phyloP scores from a whole-genome alignment of 1,284 basidiomycete genomes.

The Hypsizygus ulmarius region DNA sequence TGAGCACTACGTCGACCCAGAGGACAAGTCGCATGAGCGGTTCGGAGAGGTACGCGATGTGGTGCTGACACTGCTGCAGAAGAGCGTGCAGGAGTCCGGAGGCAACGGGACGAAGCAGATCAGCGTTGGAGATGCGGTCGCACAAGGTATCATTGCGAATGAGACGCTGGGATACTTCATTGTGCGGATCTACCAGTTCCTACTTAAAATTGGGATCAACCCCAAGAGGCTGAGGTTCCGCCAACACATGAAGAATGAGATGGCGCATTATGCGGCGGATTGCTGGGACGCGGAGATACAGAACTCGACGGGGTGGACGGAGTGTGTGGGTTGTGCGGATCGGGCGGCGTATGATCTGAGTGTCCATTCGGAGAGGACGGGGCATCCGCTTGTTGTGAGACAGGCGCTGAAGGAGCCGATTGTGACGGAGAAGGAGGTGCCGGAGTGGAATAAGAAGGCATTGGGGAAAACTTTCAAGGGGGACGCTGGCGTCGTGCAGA shows the following conservation, averaged over 20 bases:
- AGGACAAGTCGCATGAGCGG: constrained; percentile 84
- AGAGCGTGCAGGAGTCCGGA: constrained; percentile 80
- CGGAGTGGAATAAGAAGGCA: constrained; percentile 85
- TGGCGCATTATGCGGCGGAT: constrained; percentile 99
- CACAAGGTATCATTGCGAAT: constrained; percentile 87
- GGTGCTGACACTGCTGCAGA: constrained; percentile 77
- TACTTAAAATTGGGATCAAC: constrained; percentile 92
- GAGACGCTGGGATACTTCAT: constrained; percentile 98
- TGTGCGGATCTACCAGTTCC: constrained; percentile 89
- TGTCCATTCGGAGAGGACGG: constrained; percentile 62
- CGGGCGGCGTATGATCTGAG: constrained; percentile 91
- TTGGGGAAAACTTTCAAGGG: constrained; percentile 91
- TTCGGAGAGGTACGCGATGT: constrained; percentile 84
- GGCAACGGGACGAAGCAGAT: constrained; percentile 65
- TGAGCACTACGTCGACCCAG: constrained; percentile 97
- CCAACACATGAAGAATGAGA: constrained; percentile 94
- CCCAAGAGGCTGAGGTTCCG: constrained; percentile 86
- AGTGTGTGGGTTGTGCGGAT: constrained; percentile 99
- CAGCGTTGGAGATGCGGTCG: constrained; percentile 89
- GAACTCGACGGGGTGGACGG: constrained; percentile 95
- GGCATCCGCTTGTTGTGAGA: constrained; percentile 76
- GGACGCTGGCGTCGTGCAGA: constrained; percentile 75
- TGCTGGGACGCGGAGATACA: constrained; percentile 99
- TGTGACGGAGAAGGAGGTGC: constrained; percentile 63
- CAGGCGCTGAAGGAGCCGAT: constrained; percentile 82